phyloP scores from a whole-genome alignment of 1,284 basidiomycete genomes.

The Malassezia equina region DNA sequence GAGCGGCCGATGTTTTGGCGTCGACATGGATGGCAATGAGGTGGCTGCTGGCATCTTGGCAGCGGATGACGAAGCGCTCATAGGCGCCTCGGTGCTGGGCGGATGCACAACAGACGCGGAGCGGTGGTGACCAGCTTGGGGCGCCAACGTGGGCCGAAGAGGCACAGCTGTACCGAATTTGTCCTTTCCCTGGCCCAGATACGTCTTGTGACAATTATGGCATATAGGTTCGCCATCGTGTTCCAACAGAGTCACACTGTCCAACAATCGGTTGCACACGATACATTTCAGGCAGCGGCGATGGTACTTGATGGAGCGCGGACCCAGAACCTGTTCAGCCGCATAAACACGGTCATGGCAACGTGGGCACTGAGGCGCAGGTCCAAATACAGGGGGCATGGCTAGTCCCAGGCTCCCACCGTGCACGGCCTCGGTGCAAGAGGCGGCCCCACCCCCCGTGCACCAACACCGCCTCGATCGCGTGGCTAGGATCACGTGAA shows the following conservation, averaged over 20 bases:
- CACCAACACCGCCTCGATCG: not conserved
- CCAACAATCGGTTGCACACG: constrained; percentile 42
- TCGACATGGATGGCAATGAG: not conserved
- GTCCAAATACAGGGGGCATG: constrained; percentile 29
- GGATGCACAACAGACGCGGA: not conserved
- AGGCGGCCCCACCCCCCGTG: too few species aligned
- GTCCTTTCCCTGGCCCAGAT: constrained; percentile 44
- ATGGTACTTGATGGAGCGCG: constrained; percentile 41
- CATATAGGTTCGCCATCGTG: constrained; percentile 46
- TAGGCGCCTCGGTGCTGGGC: too few species aligned
- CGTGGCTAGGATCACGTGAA: not conserved
- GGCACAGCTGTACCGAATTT: constrained; percentile 43
- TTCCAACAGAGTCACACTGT: constrained; percentile 42
- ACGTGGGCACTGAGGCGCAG: constrained; percentile 42
- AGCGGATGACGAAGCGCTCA: not conserved
- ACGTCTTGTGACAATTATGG: constrained; percentile 42
- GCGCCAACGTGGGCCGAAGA: constrained; percentile 14
- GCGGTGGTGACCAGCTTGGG: not conserved
- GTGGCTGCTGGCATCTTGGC: not conserved
- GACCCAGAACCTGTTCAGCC: constrained; percentile 46
- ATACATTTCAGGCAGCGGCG: constrained; percentile 43
- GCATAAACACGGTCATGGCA: constrained; percentile 42
- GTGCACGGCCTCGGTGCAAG: not conserved
- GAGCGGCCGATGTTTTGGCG: constrained; percentile 6
- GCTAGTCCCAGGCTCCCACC: not conserved